A percentile compares a stretch with the other conserved stretches of the same genome.
Conservation (phyloP, 1,139 yeast species). For the Geotrichum siamense region DNA sequence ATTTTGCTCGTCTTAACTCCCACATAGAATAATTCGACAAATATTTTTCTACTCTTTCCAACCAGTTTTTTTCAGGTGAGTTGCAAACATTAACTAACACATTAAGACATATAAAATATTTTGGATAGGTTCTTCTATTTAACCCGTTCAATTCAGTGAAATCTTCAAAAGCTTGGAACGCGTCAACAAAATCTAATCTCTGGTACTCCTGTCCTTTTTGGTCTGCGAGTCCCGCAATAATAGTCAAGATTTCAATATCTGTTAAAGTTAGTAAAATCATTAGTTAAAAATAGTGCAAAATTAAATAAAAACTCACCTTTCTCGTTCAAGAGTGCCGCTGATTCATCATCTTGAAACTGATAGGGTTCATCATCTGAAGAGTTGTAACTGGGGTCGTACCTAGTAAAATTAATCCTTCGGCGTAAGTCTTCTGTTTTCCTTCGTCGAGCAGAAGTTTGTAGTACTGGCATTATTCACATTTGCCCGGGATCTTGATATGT, state of each 20-base stretch:
- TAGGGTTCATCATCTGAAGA: conserved; percentile 12
- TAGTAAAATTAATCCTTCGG: conserved; percentile 13
- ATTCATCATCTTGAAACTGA: conserved; percentile 1
- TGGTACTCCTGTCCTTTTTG: conserved; percentile 3
- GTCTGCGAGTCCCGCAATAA: conserved; percentile 14
- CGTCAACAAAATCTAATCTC: conserved; percentile 22
- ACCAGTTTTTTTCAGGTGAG: conserved; percentile 8
- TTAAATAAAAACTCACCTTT: neutral
- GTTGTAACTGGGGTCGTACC: conserved; percentile 13
- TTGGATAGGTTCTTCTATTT: conserved; percentile 10
- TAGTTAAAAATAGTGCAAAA: neutral
- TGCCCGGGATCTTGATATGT: no score
- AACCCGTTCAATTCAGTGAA: conserved; percentile 23
- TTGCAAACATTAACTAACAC: conserved; percentile 13
- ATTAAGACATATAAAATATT: conserved; percentile 13
- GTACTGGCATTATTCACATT: conserved; percentile 19
- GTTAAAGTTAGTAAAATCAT: conserved; percentile 4
- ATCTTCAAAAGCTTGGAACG: conserved; percentile 24
- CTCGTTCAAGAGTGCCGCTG: conserved; percentile 5
- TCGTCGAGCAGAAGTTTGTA: conserved; percentile 9
- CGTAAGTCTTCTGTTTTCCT: conserved; percentile 11
- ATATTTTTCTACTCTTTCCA: conserved; percentile 8
- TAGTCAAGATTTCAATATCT: conserved; percentile 11
- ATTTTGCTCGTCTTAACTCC: conserved; percentile 10
- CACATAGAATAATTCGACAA: conserved; percentile 7